Evolutionary conservation across 768 basidiomycete species (phyloP).

Genomic region (Leccinellum rugosiceps): DNA sequence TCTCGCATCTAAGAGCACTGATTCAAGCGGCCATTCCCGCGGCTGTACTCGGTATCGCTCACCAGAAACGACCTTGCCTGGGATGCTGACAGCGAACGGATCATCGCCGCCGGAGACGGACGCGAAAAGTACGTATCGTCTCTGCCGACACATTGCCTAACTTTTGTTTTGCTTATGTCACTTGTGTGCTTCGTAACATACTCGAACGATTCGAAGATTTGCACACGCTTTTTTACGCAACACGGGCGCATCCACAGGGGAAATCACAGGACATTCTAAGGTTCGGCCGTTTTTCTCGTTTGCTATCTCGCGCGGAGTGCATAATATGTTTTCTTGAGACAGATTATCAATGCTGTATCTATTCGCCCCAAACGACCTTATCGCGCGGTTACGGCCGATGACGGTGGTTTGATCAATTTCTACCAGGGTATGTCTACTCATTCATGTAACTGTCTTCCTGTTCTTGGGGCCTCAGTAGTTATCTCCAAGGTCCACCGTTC

Average conservation of each 20-base stretch:
- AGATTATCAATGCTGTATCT: slow-evolving; percentile 86
- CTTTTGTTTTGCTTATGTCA: not conserved
- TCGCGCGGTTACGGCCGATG: slow-evolving; percentile 84
- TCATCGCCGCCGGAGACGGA: slow-evolving; percentile 92
- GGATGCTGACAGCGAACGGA: slow-evolving; percentile 96
- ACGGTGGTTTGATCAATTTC: slow-evolving; percentile 79
- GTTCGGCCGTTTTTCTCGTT: slow-evolving; percentile 32
- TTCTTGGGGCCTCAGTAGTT: not conserved
- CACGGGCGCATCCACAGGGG: slow-evolving; percentile 80
- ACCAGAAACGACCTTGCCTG: slow-evolving; percentile 90
- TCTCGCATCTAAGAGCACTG: not conserved
- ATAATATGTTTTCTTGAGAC: not conserved
- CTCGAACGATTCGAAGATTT: slow-evolving; percentile 45
- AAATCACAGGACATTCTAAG: slow-evolving; percentile 89
- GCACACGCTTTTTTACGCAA: slow-evolving; percentile 84
- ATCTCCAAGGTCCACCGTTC: slow-evolving; percentile 66
- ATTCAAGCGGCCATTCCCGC: not conserved
- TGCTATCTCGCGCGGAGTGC: not conserved
- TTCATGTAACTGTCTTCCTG: not conserved
- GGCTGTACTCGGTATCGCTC: not conserved
- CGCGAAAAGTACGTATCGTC: slow-evolving; percentile 63
- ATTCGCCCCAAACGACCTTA: slow-evolving; percentile 88
- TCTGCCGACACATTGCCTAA: not conserved
- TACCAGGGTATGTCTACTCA: slow-evolving; percentile 56
- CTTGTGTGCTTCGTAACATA: not conserved